Conservation (phyloP, 805 yeast genomes). For the Saturnispora zaruensis region DNA sequence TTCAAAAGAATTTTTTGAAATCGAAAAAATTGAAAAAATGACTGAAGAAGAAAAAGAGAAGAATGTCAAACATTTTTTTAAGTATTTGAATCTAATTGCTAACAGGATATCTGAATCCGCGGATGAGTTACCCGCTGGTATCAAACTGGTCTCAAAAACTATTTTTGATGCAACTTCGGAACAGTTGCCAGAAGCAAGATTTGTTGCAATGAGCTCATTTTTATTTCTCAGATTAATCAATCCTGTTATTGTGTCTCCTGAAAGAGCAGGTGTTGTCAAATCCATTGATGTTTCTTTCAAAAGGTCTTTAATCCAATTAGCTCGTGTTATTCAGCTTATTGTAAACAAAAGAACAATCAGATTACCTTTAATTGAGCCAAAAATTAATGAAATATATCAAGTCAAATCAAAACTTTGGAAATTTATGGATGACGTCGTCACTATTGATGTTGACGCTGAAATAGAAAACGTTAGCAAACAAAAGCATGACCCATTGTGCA, state of each 20-base stretch:
- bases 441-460: conserved; percentile 14
- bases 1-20: conserved; percentile 49
- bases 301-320: conserved; percentile 67
- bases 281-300: conserved; percentile 26
- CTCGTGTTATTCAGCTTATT: conserved; percentile 76
- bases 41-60: conserved; percentile 32
- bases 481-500: not conserved
- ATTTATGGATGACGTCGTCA: conserved; percentile 31
- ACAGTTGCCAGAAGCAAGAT: conserved; percentile 60
- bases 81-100: conserved; percentile 47
- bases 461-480: conserved; percentile 4
- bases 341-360: conserved; percentile 76
- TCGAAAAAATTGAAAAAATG: conserved; percentile 24
- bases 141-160: conserved; percentile 61
- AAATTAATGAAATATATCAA: conserved; percentile 33
- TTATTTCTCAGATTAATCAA: conserved; percentile 72
- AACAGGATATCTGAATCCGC: conserved; percentile 50
- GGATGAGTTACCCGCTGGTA: conserved; percentile 56
- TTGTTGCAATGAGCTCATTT: conserved; percentile 77
- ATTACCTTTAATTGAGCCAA: conserved; percentile 42
- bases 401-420: conserved; percentile 32
- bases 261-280: conserved; percentile 33
- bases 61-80: conserved; percentile 42
- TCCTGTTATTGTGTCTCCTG: conserved; percentile 89
- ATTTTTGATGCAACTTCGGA: conserved; percentile 47